Base-by-base conservation (phyloP, 176 grass and related monocot species). In the Zizania latifolia region DNA sequence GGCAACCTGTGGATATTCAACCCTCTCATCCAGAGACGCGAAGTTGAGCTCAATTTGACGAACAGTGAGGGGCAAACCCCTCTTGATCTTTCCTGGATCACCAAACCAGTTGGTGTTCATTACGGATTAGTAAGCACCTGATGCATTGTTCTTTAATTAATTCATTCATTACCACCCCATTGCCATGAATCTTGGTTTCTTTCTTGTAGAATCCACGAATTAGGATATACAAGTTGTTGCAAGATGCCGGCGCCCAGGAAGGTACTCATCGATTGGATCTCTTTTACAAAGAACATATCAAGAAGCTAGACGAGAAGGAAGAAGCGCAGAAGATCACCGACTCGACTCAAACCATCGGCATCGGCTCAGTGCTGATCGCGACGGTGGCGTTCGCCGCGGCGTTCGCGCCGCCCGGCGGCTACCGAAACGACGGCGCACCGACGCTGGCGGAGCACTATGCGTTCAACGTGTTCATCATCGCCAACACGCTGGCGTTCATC, bases 351-450 rank as follows among this genome's bases (percentile, higher is more conserved):
- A 80, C 64, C 38, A 64, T 85, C 38, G 83, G 83, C 61, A 60
- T 85, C 13, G 61, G 38, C 13, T 66, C 83, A 38, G 83, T 85
- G 6, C 76, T 85, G 16, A 64, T 85, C 1, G 48, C 83, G 2
- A 85, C 83, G 23, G 83, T 78, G 0, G 71, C 83, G 2, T 85
- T 85, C 51, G 40, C 83, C 2, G 83, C 83, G 0, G 83, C 60
- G 0, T 80, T 85, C 3, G 30, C 83, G 1, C 37, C 66, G 5
- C 83, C 76, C 3, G 83, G 83, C 1, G 76, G 61, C 50, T 72
- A 74, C 31, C 1, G 45, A 38, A 39, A 3, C 15, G 34, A 23
- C 0, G 21, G 48, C 27, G 37, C 83, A 8, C 83, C 83, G 5
- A 71, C 54, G 21, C 60, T 85, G 0, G 30, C 68, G 0, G 38